A percentile compares a stretch with the other conserved stretches of the same genome.
phyloP scores from a whole-genome alignment of 805 yeast species.

The Metschnikowia cerradonensis region DNA sequence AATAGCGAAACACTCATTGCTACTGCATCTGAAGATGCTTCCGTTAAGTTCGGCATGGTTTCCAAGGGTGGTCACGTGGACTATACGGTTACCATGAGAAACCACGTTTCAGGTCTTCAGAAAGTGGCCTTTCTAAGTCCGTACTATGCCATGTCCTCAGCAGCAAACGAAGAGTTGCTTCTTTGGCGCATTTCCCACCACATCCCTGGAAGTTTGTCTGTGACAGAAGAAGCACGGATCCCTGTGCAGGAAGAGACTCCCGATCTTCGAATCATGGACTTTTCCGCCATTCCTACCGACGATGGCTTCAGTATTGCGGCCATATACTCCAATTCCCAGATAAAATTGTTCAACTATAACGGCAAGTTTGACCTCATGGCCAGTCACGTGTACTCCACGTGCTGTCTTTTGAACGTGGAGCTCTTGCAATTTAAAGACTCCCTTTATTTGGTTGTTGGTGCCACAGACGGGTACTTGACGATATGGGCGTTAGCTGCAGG shows the following conservation, averaged over 20 bases:
- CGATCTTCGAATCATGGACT: slow-evolving; percentile 88
- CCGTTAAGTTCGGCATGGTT: slow-evolving; percentile 54
- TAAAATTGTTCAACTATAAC: slow-evolving; percentile 61
- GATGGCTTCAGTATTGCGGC: slow-evolving; percentile 55
- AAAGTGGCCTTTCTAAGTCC: slow-evolving; percentile 58
- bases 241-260: slow-evolving; percentile 58
- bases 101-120: slow-evolving; percentile 89
- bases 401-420: slow-evolving; percentile 69
- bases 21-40: slow-evolving; percentile 88
- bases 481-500: slow-evolving; percentile 39
- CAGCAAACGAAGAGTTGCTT: slow-evolving; percentile 85
- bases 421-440: slow-evolving; percentile 32
- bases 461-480: slow-evolving; percentile 81
- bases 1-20: slow-evolving; percentile 44
- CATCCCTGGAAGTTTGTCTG: slow-evolving; percentile 37
- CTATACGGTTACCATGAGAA: slow-evolving; percentile 60
- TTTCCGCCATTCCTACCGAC: slow-evolving; percentile 42
- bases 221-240: slow-evolving; percentile 48
- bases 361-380: slow-evolving; percentile 42
- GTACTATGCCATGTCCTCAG: slow-evolving; percentile 45
- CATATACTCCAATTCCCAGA: slow-evolving; percentile 81
- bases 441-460: slow-evolving; percentile 44
- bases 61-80: slow-evolving; percentile 38
- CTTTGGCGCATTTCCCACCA: slow-evolving; percentile 62
- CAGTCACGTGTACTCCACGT: slow-evolving; percentile 57